These are phyloP conservation scores for Cicer judaicum DNA, from an alignment of 306 rosid species.

Conservation along the genomic window DNA sequence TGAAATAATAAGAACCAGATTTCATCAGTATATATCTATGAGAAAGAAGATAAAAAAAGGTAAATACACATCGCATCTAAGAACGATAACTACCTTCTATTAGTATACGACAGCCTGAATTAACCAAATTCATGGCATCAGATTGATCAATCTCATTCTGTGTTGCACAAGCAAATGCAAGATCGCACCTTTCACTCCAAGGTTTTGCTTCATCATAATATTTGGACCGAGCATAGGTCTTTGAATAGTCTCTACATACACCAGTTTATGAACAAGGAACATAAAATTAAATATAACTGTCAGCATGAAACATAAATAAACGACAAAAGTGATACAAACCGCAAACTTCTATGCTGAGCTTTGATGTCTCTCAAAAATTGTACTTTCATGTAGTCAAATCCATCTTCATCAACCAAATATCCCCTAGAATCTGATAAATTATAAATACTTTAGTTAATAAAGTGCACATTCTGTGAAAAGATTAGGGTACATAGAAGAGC, in stretches of 20 bases:
- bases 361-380: slow-evolving; percentile 88
- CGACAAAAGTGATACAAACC: slow-evolving; percentile 56
- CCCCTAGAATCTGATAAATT: slow-evolving; percentile 85
- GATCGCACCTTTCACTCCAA: slow-evolving; percentile 91
- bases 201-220: slow-evolving; percentile 97
- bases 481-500: slow-evolving; percentile 12
- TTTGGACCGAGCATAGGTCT: slow-evolving; percentile 95
- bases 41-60: slow-evolving; percentile 12
- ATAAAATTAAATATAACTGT: slow-evolving; percentile 38
- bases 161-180: slow-evolving; percentile 96
- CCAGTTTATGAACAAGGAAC: slow-evolving; percentile 46
- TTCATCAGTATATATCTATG: slow-evolving; percentile 27
- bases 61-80: slow-evolving; percentile 27
- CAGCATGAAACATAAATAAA: slow-evolving; percentile 33
- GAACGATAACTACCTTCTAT: slow-evolving; percentile 76
- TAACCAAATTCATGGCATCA: slow-evolving; percentile 88
- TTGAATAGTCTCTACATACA: slow-evolving; percentile 85
- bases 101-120: slow-evolving; percentile 86
- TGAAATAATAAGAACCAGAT: slow-evolving; percentile 34
- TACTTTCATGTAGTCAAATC: slow-evolving; percentile 92
- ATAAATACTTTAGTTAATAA: slow-evolving; percentile 42
- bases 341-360: slow-evolving; percentile 89
- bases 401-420: slow-evolving; percentile 96
- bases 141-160: slow-evolving; percentile 94
- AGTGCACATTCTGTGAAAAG: slow-evolving; percentile 26